Conservation (phyloP, 441 rosid species). For the Erodium chrysanthum region DNA sequence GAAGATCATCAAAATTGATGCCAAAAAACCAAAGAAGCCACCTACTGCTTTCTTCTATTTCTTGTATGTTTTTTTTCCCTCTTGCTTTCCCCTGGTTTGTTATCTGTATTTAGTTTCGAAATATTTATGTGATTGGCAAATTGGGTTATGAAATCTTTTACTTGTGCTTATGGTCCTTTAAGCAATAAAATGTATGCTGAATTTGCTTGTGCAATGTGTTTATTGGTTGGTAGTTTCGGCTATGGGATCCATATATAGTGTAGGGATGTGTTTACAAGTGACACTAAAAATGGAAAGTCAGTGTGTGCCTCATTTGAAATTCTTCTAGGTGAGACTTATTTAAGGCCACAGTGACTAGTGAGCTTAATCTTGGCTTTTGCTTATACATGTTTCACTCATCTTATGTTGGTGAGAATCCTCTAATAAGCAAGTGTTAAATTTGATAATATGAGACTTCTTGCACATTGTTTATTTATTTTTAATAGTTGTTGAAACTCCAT, state of each 20-base stretch:
- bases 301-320: background rate
- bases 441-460: background rate
- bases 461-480: background rate
- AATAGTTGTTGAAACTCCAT: background rate
- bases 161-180: background rate
- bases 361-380: background rate
- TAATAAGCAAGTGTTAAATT: background rate
- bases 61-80: constrained; percentile 36
- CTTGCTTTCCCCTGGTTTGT: background rate
- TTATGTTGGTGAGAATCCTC: background rate
- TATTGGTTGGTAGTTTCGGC: background rate
- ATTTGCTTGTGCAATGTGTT: background rate
- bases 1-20: constrained; percentile 19
- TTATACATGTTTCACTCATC: background rate
- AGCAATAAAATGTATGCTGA: background rate
- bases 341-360: background rate
- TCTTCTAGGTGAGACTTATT: background rate
- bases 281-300: background rate
- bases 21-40: constrained; percentile 78
- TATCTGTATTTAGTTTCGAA: background rate
- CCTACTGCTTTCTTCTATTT: constrained; percentile 89
- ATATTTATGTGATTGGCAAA: background rate
- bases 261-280: background rate
- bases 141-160: background rate
- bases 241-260: background rate